Base-by-base conservation (phyloP, 2,329 filamentous ascomycete species). In the Chaetomiaceae sp. region DNA sequence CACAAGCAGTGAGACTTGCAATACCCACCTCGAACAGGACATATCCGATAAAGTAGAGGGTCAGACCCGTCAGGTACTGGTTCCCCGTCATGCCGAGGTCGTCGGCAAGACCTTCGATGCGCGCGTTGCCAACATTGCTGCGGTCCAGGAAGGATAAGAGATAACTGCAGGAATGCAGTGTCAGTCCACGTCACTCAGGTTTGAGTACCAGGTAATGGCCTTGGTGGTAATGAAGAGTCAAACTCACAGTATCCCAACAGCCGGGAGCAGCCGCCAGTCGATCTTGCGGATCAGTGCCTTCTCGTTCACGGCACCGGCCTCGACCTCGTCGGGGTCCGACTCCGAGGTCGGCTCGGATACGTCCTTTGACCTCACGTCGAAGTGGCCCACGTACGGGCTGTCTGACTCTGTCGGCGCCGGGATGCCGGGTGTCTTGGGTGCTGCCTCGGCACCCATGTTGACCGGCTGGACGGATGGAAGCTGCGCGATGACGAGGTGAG, bases 51-150 rank as follows among this genome's bases (percentile, higher is more conserved):
- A 88, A 88, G 65, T 86, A 88, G 0, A 88, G 65, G 0, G 84
- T 87, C 37, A 88, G 64, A 1, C 82, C 82, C 0, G 80, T 84
- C 1, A 87, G 71, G 53, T 88, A 88, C 59, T 86, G 75, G 42
- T 84, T 79, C 0, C 79, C 81, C 23, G 77, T 76, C 69, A 82
- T 82, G 42, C 75, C 49, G 3, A 82, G 57, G 59, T 82, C 79
- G 4, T 63, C 66, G 0, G 77, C 66, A 43, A 83, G 71, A 25
- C 80, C 80, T 58, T 83, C 79, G 17, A 83, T 75, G 45, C 74
- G 73, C 0, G 80, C 81, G 57, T 83, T 83, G 22, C 78, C 79
- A 19, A 83, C 79, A 68, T 83, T 83, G 61, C 78, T 80, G 29
- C 79, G 69, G 58, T 82, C 80, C 8, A 83, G 64, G 56, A 83